Base-by-base conservation (phyloP, 2,329 filamentous ascomycete genomes). In the Diaporthe velutina region DNA sequence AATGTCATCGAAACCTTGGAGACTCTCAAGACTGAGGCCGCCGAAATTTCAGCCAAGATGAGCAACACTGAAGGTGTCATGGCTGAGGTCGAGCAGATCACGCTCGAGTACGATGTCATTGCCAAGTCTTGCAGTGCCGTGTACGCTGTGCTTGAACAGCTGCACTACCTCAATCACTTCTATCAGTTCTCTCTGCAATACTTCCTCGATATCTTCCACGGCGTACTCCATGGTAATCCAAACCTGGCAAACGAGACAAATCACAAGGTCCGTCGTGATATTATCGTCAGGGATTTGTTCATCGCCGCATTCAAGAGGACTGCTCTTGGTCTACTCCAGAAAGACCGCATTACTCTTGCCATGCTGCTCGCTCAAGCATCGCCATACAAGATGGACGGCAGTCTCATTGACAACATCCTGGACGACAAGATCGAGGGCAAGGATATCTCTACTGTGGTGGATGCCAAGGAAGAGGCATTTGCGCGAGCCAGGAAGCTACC, bases 121-220 rank as follows among this genome's bases (percentile, higher is more conserved):
- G 97, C 97, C 73, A 91, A 93, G 80, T 96, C 97, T 55, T 99
- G 97, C 90, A 98, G 96, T 85, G 96, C 97, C 73, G 96, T 99
- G 55, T 99, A 98, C 83, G 95, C 97, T 42, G 94, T 99, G 19
- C 88, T 99, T 76, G 97, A 99, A 85, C 96, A 99, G 83, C 90
- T 99, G 74, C 96, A 98, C 84, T 97, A 98, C 82, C 93, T 99
- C 83, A 98, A 99, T 83, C 97, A 98, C 87, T 98, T 98, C 86
- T 99, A 99, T 84, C 97, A 98, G 83, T 99, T 99, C 88, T 99
- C 97, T 50, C 89, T 99, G 75, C 96, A 98, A 84, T 99, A 98
- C 85, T 99, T 99, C 86, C 90, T 98, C 73, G 94, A 98, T 82
- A 99, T 99, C 79, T 99, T 99, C 90, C 94, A 98, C 82, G 92